Evolutionary conservation across 495 filamentous ascomycete genomes (phyloP).

Genomic region (Penicillium paradoxum): DNA sequence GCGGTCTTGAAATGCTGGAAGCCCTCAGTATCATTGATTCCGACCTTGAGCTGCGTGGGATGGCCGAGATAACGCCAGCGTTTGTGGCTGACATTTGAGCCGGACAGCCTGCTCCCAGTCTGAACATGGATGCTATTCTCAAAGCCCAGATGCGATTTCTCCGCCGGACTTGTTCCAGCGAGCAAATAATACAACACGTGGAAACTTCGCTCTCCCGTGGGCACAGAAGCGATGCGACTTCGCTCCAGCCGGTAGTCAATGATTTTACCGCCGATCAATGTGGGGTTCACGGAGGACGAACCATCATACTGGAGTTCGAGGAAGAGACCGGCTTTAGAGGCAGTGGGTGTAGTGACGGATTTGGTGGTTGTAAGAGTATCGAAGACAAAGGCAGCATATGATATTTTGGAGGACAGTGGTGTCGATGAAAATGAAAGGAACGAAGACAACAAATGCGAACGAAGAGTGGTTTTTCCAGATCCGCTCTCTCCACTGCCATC

Average conservation of each 20-base stretch:
- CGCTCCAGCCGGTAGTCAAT: conserved; percentile 89
- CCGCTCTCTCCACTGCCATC: conserved; percentile 80
- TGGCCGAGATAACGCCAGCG: conserved; percentile 95
- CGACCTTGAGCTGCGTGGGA: conserved; percentile 92
- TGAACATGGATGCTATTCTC: conserved; percentile 49
- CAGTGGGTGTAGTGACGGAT: conserved; percentile 87
- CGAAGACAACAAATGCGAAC: conserved; percentile 78
- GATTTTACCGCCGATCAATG: conserved; percentile 87
- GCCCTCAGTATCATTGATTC: conserved; percentile 90
- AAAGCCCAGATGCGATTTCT: conserved; percentile 85
- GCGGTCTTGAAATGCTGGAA: conserved; percentile 98
- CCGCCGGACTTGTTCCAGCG: conserved; percentile 82
- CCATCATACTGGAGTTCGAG: conserved; percentile 96
- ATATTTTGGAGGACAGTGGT: conserved; percentile 86
- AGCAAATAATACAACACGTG: conserved; percentile 94
- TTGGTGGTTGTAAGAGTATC: conserved; percentile 98
- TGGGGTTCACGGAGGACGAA: conserved; percentile 69
- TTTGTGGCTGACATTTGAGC: conserved; percentile 56
- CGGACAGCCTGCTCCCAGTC: conserved; percentile 45
- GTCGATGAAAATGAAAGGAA: conserved; percentile 85
- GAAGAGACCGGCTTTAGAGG: conserved; percentile 91
- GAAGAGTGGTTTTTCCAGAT: conserved; percentile 89
- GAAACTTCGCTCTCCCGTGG: conserved; percentile 93
- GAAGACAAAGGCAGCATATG: conserved; percentile 89
- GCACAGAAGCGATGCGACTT: conserved; percentile 82